Base-by-base conservation (phyloP, 2,329 filamentous ascomycete genomes). In the Nigrospora sphaerica region DNA sequence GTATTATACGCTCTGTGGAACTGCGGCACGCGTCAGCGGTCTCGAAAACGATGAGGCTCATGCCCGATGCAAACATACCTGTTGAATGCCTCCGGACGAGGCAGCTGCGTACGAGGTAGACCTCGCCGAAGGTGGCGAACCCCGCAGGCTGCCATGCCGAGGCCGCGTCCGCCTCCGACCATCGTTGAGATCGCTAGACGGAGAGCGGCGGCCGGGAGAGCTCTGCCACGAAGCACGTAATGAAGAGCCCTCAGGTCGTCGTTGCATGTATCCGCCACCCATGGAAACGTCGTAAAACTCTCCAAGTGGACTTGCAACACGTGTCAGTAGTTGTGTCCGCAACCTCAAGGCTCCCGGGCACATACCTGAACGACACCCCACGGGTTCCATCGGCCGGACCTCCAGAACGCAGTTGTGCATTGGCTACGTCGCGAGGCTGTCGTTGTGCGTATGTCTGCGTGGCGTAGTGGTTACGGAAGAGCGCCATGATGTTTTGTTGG, bases 151-250 rank as follows among this genome's bases (percentile, higher is more conserved):
- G 12, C 56, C 55, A 40, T 57, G 55, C 16, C 61, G 60, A 37
- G 57, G 48, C 17, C 61, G 60, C 39, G 54, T 51, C 42, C 63
- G 57, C 32, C 61, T 58, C 35, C 62, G 58, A 23, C 49, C 50
- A n/a, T 62, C 59, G 35, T 55, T 51, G 34, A 48, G 38, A 12
- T 64, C 60, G 31, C 42, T 49, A 4, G 58, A 53, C 13, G 62
- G 62, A 37, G 62, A 63, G 13, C 54, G 46, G 9, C 54, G 46
- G 9, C 47, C 46, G 3, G 36, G 45, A 9, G 28, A 46, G 31
- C 38, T 18, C 16, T 44, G 37, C 39, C 39, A 47, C 12, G 41
- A 19, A 14, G 34, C 32, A 10, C 32, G 37, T 13, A 37, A 44
- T 16, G 18, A 35, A n/a, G 42, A 44, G n/a, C 19, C 33, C 19